Evolutionary conservation across 305 asterid genomes (phyloP), one percentile per base, ranked within the genome.

Genomic region (Withania somnifera): DNA sequence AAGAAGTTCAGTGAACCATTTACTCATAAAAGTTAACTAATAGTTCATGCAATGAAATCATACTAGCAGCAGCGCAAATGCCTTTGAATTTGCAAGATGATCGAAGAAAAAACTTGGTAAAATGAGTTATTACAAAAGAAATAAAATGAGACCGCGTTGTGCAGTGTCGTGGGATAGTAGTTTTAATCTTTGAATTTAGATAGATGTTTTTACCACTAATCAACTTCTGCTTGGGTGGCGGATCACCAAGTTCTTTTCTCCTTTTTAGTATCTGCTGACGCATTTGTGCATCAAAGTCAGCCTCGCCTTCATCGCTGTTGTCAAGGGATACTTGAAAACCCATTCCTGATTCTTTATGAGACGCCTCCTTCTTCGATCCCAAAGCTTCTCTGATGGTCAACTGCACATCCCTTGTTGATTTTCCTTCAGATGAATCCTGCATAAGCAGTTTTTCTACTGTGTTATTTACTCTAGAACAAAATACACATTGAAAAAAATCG

Each of bases 221-320:
- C 68, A 79, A 80, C 85, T 88, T 91, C 82, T 87, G 91, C 86
- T 89, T 91, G 81, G 87, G 78, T 38, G 92, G 91, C 56, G 86
- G 13, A 83, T 87, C 93, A 52, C 93, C 98, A 50, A 91, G 91
- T 77, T 93, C 98, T 82, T 88, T 91, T 84, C 94, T 89, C 88
- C 90, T 94, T 87, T 32, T 87, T 34, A 96, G 87, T 86, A 94
- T 91, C 89, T 91, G 97, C 89, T 90, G 94, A 85, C 97, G 99
- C 99, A 96, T 96, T 73, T 93, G 91, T 60, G 91, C 94, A 89
- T 94, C 99, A 81, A 96, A 96, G 86, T 75, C 86, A 52, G 90
- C 88, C 54, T 94, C 99, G 77, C 92, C 98, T 24, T 92, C 97
- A 81, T 94, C 99, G 84, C 97, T 90, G 80, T 85, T 28, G 85